phyloP scores from a whole-genome alignment of 495 filamentous ascomycete genomes.

The Cetradonia linearis region DNA sequence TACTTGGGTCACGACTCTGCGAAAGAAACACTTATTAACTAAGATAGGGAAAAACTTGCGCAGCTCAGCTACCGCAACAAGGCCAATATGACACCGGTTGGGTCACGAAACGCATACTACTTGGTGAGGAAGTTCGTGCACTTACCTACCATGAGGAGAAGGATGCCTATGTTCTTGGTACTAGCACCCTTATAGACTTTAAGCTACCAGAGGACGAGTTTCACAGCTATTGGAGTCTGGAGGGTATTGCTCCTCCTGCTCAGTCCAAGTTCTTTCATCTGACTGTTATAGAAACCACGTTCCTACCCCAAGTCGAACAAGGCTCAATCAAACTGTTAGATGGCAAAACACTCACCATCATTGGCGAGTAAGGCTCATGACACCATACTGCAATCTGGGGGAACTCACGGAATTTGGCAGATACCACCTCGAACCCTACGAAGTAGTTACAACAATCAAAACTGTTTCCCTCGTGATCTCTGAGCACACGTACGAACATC shows the following conservation, averaged over 20 bases:
- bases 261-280: constrained; percentile 14
- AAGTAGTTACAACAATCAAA: constrained; percentile 70
- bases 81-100: constrained; percentile 63
- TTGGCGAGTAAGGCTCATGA: constrained; percentile 51
- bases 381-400: background rate
- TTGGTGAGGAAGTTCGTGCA: constrained; percentile 61
- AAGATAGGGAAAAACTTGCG: constrained; percentile 46
- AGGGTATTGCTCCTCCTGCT: constrained; percentile 35
- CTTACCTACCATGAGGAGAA: constrained; percentile 66
- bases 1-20: constrained; percentile 22
- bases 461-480: constrained; percentile 80
- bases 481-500: constrained; percentile 77
- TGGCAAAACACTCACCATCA: constrained; percentile 61
- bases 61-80: constrained; percentile 54
- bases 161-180: constrained; percentile 66
- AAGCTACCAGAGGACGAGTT: constrained; percentile 75
- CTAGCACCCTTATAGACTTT: constrained; percentile 55
- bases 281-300: constrained; percentile 34
- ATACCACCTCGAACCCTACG: constrained; percentile 53
- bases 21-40: constrained; percentile 17
- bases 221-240: constrained; percentile 66
- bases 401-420: constrained; percentile 19
- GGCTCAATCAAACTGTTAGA: constrained; percentile 64
- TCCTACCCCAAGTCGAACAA: constrained; percentile 58
- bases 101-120: constrained; percentile 53